Evolutionary conservation across 1,139 yeast genomes (phyloP), one percentile per base, ranked within the genome.

Genomic region (Yamadazyma trypodendri): DNA sequence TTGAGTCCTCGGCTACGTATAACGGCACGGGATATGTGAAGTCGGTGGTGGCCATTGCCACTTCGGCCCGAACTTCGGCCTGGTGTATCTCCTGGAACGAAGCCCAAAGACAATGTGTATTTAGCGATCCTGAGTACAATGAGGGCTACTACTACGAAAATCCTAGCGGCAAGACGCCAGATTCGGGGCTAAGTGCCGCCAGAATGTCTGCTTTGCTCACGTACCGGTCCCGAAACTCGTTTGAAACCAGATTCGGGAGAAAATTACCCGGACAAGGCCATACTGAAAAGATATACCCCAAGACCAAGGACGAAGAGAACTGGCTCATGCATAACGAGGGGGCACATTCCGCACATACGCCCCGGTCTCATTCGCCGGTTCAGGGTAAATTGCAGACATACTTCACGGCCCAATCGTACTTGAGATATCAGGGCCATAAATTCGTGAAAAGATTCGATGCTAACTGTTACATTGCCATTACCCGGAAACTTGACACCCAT

Each of bases 81-180:
- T 92, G 98, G 98, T 92, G 97, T 51, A 92, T 92, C 39, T 86
- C 96, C 3, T 92, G 98, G 98, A 92, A 95, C 41, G 98, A 92
- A 57, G 95, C 98, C 6, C 98, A 92, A 62, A 77, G 98, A 52
- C 98, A 92, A 59, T 81, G 95, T 48, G 88, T 92, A 23, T 92
- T 90, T 61, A 82, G 95, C 18, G 98, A 92, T 59, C 97, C 98
- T 5, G 84, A 84, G 55, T 92, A 89, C 56, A 75, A 77, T 41
- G 97, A 89, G 54, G 98, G 98, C 2, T 88, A 86, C 60, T 71
- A 71, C 46, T 90, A 86, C 55, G 66, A 79, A 12, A 68, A 76
- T 31, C 75, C 76, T n/a, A 84, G 81, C 39, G 58, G 55, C 1
- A 44, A 38, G 16, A 94, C 90, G 8, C 98, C 98, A 2, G 71